A percentile compares a stretch with the other conserved stretches of the same genome.
These are phyloP conservation scores for Bacterosira constricta DNA, from an alignment of 108 stramenopile species.

Conservation along the genomic window DNA sequence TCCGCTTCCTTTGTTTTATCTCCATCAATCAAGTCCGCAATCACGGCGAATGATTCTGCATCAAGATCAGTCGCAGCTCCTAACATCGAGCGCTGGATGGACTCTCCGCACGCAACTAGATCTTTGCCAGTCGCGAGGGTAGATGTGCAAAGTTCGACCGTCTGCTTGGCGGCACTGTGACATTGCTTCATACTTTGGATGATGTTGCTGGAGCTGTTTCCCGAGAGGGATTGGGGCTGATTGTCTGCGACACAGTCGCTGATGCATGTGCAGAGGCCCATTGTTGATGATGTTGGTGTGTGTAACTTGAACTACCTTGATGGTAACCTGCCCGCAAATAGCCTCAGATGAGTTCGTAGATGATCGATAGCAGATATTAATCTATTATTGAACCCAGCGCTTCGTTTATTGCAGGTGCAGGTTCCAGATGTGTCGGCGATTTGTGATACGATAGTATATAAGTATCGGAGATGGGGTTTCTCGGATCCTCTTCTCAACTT, in stretches of 20 bases:
- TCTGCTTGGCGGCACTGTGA: constrained; percentile 22
- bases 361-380: too few relatives aligned
- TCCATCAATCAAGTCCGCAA: constrained; percentile 57
- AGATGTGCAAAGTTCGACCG: constrained; percentile 25
- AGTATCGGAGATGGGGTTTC: too few relatives aligned
- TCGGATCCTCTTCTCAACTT: too few relatives aligned
- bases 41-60: constrained; percentile 50
- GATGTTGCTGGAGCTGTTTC: neutral
- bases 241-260: neutral
- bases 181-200: constrained; percentile 9
- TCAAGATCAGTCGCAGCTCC: constrained; percentile 32
- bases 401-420: too few relatives aligned
- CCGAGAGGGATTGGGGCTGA: neutral
- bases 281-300: neutral
- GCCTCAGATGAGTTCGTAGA: too few relatives aligned
- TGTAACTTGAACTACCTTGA: neutral
- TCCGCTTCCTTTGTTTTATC: constrained; percentile 42
- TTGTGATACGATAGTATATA: too few relatives aligned
- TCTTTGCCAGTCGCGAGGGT: constrained; percentile 19
- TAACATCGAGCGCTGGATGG: constrained; percentile 27
- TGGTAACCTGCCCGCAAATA: too few relatives aligned
- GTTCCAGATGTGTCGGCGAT: too few relatives aligned
- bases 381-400: too few relatives aligned
- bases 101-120: constrained; percentile 18
- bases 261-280: constrained; percentile 12